These are phyloP conservation scores for Fusarium pseudonygamai DNA, from an alignment of 2,329 filamentous ascomycete species.

Conservation along the genomic window DNA sequence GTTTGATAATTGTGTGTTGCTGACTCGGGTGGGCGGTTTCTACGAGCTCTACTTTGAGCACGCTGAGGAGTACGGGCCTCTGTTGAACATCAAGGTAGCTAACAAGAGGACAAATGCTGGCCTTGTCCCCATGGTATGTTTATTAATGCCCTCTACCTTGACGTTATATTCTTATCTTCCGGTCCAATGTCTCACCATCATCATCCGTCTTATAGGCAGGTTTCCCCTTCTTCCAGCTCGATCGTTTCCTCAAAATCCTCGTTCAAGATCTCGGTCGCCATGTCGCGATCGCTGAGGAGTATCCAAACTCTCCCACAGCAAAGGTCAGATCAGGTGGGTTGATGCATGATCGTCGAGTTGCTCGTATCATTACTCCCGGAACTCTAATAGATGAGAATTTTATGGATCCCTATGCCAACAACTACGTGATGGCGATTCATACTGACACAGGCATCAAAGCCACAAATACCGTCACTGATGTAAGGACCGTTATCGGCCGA, in stretches of 20 bases:
- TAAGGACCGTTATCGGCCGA: conserved; percentile 71
- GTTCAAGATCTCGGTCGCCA: conserved; percentile 91
- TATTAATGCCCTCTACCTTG: conserved; percentile 9
- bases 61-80: conserved; percentile 85
- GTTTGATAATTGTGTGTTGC: conserved; percentile 87
- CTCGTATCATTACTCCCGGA: conserved; percentile 90
- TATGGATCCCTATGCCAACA: conserved; percentile 92
- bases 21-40: conserved; percentile 94
- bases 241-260: conserved; percentile 90
- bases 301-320: conserved; percentile 75
- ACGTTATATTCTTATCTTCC: conserved; percentile 3
- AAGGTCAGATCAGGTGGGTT: conserved; percentile 80
- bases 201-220: conserved; percentile 69
- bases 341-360: conserved; percentile 85
- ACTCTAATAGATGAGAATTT: conserved; percentile 98
- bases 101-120: conserved; percentile 82
- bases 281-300: conserved; percentile 95
- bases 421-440: conserved; percentile 87
- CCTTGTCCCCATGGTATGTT: conserved; percentile 81
- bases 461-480: background rate
- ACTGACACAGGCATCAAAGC: conserved; percentile 11
- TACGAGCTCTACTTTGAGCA: conserved; percentile 99
- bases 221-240: conserved; percentile 92
- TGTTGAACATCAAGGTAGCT: conserved; percentile 88
- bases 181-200: conserved; percentile 26